phyloP scores from a whole-genome alignment of 2,329 filamentous ascomycete species.

The Phyllosticta paracitricarpa region DNA sequence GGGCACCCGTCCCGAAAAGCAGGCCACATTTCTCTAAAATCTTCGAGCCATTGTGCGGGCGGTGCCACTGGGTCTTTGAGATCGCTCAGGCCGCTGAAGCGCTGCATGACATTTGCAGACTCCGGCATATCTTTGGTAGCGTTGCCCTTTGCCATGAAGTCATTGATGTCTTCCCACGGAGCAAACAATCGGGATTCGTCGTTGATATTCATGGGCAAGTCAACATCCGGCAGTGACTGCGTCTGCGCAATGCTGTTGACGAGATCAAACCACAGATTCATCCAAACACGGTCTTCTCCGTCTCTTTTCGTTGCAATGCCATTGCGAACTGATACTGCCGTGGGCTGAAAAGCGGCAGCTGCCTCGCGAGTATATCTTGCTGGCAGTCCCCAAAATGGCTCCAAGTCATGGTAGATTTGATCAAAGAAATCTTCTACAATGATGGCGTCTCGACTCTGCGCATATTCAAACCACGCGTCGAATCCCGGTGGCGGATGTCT shows the following conservation, averaged over 20 bases:
- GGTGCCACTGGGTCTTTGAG: conserved; percentile 17
- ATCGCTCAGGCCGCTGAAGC: not conserved
- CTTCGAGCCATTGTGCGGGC: conserved; percentile 20
- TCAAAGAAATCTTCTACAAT: conserved; percentile 43
- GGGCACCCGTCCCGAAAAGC: conserved; percentile 22
- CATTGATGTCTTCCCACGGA: conserved; percentile 36
- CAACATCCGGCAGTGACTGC: conserved; percentile 33
- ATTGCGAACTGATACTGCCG: conserved; percentile 30
- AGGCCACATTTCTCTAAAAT: not conserved
- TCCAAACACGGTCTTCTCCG: not conserved
- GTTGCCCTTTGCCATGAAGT: conserved; percentile 19
- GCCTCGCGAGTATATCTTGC: conserved; percentile 20
- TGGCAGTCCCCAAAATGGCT: conserved; percentile 39
- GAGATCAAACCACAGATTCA: not conserved
- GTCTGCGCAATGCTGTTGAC: conserved; percentile 28
- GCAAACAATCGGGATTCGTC: conserved; percentile 40
- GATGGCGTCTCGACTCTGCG: conserved; percentile 31
- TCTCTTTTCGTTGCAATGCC: conserved; percentile 24
- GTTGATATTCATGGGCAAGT: conserved; percentile 40
- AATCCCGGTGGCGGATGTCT: conserved; percentile 42
- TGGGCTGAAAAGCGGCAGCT: not conserved
- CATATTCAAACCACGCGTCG: conserved; percentile 38
- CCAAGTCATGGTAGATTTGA: conserved; percentile 40
- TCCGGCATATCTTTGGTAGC: not conserved
- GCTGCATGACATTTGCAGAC: not conserved